Percentiles rank a stretch among this genome's conserved stretches.
phyloP scores from a whole-genome alignment of 768 basidiomycete genomes.

The Calocybe gangraenosa region DNA sequence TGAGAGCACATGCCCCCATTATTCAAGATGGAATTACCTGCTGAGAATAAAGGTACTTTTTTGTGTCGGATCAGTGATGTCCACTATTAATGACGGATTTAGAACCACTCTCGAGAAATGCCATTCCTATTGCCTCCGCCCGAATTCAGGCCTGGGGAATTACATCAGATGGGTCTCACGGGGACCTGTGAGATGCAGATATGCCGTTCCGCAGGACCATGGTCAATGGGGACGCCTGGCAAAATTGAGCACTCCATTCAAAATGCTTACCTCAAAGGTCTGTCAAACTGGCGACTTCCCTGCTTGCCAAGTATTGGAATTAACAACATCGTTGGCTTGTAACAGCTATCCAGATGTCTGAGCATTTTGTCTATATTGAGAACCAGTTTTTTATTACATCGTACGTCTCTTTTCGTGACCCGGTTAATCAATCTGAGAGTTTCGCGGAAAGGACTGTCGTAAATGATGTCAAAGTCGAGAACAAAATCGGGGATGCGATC shows the following conservation, averaged over 20 bases:
- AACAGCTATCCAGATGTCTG: slow-evolving; percentile 85
- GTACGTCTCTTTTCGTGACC: slow-evolving; percentile 37
- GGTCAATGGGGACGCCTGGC: slow-evolving; percentile 90
- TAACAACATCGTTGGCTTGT: neutral
- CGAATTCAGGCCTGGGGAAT: slow-evolving; percentile 81
- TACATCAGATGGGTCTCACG: slow-evolving; percentile 75
- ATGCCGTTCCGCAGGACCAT: slow-evolving; percentile 90
- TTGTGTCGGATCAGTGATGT: slow-evolving; percentile 9
- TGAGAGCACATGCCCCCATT: slow-evolving; percentile 2
- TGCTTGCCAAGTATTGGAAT: neutral
- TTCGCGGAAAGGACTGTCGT: slow-evolving; percentile 60
- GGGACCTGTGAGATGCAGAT: slow-evolving; percentile 98
- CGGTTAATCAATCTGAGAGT: slow-evolving; percentile 7
- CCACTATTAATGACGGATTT: slow-evolving; percentile 11
- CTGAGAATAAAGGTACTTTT: slow-evolving; percentile 80
- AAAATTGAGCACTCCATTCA: slow-evolving; percentile 90
- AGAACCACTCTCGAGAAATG: slow-evolving; percentile 92
- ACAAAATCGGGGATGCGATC: slow-evolving; percentile 91
- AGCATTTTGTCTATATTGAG: slow-evolving; percentile 98
- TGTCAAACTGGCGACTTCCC: slow-evolving; percentile 8
- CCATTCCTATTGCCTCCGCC: slow-evolving; percentile 92
- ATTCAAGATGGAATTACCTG: slow-evolving; percentile 84
- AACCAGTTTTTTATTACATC: slow-evolving; percentile 92
- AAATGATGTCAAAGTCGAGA: slow-evolving; percentile 84
- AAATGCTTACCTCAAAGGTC: slow-evolving; percentile 89